A percentile compares a stretch with the other conserved stretches of the same genome.
These are phyloP conservation scores for Candida manassasensis DNA, from an alignment of 805 yeast genomes.

Conservation along the genomic window DNA sequence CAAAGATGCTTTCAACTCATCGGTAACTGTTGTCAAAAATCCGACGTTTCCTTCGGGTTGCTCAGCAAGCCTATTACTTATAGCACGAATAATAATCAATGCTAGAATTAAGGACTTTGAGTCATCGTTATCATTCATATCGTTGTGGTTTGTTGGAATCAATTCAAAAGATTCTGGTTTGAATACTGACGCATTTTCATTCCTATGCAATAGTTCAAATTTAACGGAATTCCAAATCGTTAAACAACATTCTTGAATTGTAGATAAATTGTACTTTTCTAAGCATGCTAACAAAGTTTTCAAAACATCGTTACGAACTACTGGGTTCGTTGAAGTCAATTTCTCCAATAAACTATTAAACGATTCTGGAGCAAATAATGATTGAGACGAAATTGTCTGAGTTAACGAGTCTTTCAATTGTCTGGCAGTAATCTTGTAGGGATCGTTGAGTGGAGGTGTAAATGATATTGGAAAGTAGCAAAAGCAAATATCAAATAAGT, in stretches of 20 bases:
- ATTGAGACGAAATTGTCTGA: conserved; percentile 55
- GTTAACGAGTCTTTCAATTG: conserved; percentile 65
- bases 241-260: conserved; percentile 58
- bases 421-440: conserved; percentile 72
- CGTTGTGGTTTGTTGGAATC: conserved; percentile 22
- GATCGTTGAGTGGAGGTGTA: conserved; percentile 86
- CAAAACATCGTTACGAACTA: conserved; percentile 71
- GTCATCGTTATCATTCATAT: conserved; percentile 32
- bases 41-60: conserved; percentile 33
- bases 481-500: conserved; percentile 80
- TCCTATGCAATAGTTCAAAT: conserved; percentile 81
- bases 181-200: conserved; percentile 23
- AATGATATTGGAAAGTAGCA: conserved; percentile 97
- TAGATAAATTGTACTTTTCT: conserved; percentile 42
- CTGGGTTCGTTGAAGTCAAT: conserved; percentile 67
- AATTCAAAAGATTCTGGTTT: conserved; percentile 20
- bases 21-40: conserved; percentile 14
- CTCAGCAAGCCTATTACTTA: conserved; percentile 35
- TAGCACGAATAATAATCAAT: conserved; percentile 31
- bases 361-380: conserved; percentile 63
- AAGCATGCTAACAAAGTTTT: conserved; percentile 57
- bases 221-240: conserved; percentile 85
- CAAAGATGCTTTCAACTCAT: conserved; percentile 54
- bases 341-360: conserved; percentile 78
- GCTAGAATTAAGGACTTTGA: conserved; percentile 33